phyloP scores from a whole-genome alignment of 2,329 filamentous ascomycete genomes.

The Penicillium sp. region DNA sequence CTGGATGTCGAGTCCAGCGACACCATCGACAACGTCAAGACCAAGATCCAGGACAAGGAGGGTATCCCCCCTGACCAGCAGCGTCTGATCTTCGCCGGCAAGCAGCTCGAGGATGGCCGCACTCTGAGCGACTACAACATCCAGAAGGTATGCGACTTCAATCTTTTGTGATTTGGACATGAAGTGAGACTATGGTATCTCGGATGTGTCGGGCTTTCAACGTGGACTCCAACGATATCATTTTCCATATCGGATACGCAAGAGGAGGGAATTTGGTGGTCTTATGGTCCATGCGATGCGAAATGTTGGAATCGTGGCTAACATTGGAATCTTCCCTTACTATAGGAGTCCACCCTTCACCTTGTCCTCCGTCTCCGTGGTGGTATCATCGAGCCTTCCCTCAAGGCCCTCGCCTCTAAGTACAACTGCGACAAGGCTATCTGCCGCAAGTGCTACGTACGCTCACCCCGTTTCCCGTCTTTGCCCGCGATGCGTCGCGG shows the following conservation, averaged over 20 bases:
- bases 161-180: conserved; percentile 6
- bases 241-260: conserved; percentile 6
- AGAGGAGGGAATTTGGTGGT: conserved; percentile 8
- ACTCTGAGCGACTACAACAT: conserved; percentile 99
- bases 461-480: conserved; percentile 40
- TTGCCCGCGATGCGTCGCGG: neutral
- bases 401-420: conserved; percentile 97
- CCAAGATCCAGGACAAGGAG: conserved; percentile 99
- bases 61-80: conserved; percentile 98
- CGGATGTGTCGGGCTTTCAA: conserved; percentile 1
- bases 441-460: conserved; percentile 99
- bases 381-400: conserved; percentile 98
- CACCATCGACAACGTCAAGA: conserved; percentile 99
- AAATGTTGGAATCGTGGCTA: conserved; percentile 28
- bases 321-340: conserved; percentile 25
- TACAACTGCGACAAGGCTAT: conserved; percentile 99
- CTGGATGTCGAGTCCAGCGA: conserved; percentile 98
- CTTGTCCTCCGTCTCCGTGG: conserved; percentile 97
- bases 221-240: neutral
- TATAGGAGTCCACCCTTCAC: conserved; percentile 94
- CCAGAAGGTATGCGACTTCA: conserved; percentile 74
- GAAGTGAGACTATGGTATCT: conserved; percentile 10
- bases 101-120: conserved; percentile 98
- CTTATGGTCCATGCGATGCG: neutral
- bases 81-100: conserved; percentile 97